Evolutionary conservation across 345 rosid genomes (phyloP).

Genomic region (Durio zibethinus): DNA sequence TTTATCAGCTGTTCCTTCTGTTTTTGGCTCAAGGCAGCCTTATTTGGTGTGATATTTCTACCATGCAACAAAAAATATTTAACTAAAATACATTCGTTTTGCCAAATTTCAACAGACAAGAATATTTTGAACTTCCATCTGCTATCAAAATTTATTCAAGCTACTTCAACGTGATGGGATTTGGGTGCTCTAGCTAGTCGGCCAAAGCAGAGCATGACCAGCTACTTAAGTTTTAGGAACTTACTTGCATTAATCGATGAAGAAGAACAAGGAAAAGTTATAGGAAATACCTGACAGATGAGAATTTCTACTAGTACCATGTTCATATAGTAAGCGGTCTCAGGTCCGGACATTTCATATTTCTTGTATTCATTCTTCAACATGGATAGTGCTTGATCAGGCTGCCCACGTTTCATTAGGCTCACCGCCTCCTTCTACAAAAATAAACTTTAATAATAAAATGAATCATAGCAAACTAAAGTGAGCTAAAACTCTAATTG

Average conservation of each 20-base stretch:
- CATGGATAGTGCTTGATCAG: conserved; percentile 42
- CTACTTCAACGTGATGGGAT: neutral
- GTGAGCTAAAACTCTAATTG: neutral
- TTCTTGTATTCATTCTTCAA: conserved; percentile 30
- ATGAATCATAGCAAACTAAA: neutral
- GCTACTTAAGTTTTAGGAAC: neutral
- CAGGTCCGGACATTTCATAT: conserved; percentile 34
- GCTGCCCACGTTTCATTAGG: conserved; percentile 41
- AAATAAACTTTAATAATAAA: neutral
- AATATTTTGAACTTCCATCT: neutral
- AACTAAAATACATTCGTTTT: neutral
- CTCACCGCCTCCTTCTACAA: conserved; percentile 50
- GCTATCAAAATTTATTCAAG: neutral
- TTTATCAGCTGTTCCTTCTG: neutral
- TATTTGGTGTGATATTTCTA: too few species aligned
- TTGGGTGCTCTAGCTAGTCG: neutral
- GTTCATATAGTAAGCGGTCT: conserved; percentile 46
- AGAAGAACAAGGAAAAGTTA: neutral
- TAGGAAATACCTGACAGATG: conserved; percentile 41
- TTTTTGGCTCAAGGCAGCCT: neutral
- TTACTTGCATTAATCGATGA: neutral
- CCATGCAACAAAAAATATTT: neutral
- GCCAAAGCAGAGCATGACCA: neutral
- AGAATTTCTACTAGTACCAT: conserved; percentile 62
- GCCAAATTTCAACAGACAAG: too few species aligned